Evolutionary conservation across 1,139 yeast species (phyloP).

Genomic region (Trichomonascaceae sp.): DNA sequence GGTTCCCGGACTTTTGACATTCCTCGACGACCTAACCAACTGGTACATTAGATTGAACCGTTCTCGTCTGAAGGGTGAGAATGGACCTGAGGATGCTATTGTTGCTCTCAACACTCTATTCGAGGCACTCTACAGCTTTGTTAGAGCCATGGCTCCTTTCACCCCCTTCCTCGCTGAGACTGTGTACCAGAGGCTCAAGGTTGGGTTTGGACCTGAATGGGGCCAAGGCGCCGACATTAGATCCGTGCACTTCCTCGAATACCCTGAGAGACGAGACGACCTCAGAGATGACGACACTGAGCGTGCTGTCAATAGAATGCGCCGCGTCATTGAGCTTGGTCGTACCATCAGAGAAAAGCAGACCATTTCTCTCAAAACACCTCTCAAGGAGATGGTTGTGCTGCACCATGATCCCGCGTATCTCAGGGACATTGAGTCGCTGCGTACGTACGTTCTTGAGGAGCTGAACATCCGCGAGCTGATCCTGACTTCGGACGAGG

Average conservation of each 20-base stretch:
- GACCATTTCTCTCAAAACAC: constrained; percentile 85
- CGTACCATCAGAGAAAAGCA: constrained; percentile 96
- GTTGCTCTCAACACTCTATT: constrained; percentile 82
- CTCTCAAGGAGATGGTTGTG: constrained; percentile 77
- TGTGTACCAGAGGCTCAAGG: constrained; percentile 65
- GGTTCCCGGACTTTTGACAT: constrained; percentile 76
- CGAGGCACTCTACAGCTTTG: constrained; percentile 78
- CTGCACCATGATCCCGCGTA: constrained; percentile 67
- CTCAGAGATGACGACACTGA: constrained; percentile 59
- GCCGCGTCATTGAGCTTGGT: constrained; percentile 89
- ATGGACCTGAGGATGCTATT: constrained; percentile 69
- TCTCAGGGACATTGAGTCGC: constrained; percentile 63
- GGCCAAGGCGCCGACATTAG: constrained; percentile 42
- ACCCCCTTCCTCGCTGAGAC: constrained; percentile 92
- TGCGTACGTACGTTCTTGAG: constrained; percentile 69
- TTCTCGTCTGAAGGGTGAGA: constrained; percentile 93
- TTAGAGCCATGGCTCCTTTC: constrained; percentile 97
- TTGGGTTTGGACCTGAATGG: constrained; percentile 39
- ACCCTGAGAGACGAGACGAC: constrained; percentile 77
- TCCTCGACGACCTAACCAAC: constrained; percentile 91
- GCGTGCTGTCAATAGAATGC: constrained; percentile 85
- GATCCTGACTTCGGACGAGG: constrained; percentile 82
- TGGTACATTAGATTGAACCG: constrained; percentile 99
- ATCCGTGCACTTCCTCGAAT: constrained; percentile 85
- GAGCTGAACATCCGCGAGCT: constrained; percentile 88